Evolutionary conservation across 352 stramenopile species (phyloP).

Genomic region (Phytophthora brassicae): DNA sequence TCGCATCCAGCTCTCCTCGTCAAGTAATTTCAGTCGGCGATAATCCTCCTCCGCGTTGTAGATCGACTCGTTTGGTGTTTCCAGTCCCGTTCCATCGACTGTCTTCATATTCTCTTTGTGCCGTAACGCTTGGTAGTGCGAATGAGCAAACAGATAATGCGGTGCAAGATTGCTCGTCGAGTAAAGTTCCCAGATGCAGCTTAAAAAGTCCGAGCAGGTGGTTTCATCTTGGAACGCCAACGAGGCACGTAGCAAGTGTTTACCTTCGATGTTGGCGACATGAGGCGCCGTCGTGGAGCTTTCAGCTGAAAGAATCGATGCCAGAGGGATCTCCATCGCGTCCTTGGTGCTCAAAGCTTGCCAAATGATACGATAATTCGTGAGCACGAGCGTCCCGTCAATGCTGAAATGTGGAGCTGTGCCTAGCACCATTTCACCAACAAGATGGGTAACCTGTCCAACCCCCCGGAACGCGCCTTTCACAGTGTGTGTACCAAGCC

Average conservation of each 20-base stretch:
- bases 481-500: conserved; percentile 81
- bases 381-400: conserved; percentile 77
- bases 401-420: conserved; percentile 87
- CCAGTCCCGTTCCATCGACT: conserved; percentile 32
- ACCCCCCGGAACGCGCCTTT: conserved; percentile 87
- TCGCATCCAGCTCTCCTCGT: conserved; percentile 81
- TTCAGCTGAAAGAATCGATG: conserved; percentile 76
- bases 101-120: conserved; percentile 36
- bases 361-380: conserved; percentile 89
- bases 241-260: conserved; percentile 73
- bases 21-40: conserved; percentile 71
- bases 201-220: conserved; percentile 77
- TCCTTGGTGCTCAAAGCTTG: conserved; percentile 76
- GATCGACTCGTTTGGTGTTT: conserved; percentile 54
- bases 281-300: conserved; percentile 82
- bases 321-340: conserved; percentile 80
- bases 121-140: conserved; percentile 70
- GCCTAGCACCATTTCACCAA: conserved; percentile 86
- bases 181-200: conserved; percentile 76
- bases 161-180: conserved; percentile 25
- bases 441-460: conserved; percentile 84
- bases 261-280: conserved; percentile 85
- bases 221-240: conserved; percentile 84
- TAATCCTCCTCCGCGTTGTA: conserved; percentile 85
- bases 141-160: conserved; percentile 77